Evolutionary conservation across 2,329 filamentous ascomycete genomes (phyloP).

Genomic region (Aspergillus tubingensis): DNA sequence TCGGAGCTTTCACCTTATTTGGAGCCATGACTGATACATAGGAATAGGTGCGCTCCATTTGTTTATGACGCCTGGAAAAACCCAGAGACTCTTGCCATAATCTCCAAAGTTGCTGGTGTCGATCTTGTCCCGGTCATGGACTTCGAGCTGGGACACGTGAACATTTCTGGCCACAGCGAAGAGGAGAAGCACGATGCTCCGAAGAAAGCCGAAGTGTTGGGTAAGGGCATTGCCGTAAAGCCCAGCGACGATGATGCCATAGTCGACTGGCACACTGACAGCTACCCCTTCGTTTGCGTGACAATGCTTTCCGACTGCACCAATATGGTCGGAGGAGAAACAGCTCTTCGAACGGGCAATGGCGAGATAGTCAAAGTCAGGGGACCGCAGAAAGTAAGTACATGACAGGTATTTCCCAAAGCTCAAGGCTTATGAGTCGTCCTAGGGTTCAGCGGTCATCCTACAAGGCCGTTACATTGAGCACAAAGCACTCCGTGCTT

Average conservation of each 20-base stretch:
- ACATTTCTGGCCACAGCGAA: slow-evolving; percentile 55
- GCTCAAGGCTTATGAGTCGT: slow-evolving; percentile 2
- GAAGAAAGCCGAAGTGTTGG: slow-evolving; percentile 40
- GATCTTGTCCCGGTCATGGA: slow-evolving; percentile 58
- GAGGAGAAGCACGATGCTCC: slow-evolving; percentile 49
- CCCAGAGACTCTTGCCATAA: slow-evolving; percentile 50
- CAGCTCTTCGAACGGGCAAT: slow-evolving; percentile 57
- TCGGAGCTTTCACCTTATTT: not conserved
- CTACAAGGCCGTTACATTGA: slow-evolving; percentile 68
- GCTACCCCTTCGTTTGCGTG: slow-evolving; percentile 70
- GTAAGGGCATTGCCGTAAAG: slow-evolving; percentile 47
- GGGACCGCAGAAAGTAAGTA: slow-evolving; percentile 60
- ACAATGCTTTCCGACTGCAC: slow-evolving; percentile 65
- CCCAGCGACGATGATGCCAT: slow-evolving; percentile 55
- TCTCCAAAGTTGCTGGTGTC: slow-evolving; percentile 58
- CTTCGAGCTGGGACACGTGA: slow-evolving; percentile 59
- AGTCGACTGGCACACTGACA: slow-evolving; percentile 66
- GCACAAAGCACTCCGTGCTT: slow-evolving; percentile 62
- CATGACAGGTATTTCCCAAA: not conserved
- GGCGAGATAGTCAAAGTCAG: slow-evolving; percentile 61
- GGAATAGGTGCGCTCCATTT: slow-evolving; percentile 61
- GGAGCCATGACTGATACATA: not conserved
- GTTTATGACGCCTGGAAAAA: slow-evolving; percentile 63
- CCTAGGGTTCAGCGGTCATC: slow-evolving; percentile 63
- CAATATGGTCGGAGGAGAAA: slow-evolving; percentile 30